Evolutionary conservation across 768 basidiomycete genomes (phyloP).

Genomic region (Pleurotus cornucopiae): DNA sequence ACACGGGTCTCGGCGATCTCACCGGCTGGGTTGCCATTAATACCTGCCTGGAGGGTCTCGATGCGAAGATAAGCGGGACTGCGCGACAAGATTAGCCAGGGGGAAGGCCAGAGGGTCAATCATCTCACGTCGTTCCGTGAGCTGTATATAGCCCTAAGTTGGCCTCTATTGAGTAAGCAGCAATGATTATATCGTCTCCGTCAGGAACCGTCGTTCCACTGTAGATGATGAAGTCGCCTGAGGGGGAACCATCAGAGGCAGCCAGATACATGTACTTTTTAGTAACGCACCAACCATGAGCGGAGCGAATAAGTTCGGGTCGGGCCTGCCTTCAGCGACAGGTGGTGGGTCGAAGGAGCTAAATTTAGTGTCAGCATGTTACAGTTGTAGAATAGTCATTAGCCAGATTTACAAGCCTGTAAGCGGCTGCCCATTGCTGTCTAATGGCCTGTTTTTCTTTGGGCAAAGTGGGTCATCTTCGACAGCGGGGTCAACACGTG

Average conservation of each 20-base stretch:
- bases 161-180: slow-evolving; percentile 13
- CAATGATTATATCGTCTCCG: slow-evolving; percentile 9
- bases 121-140: slow-evolving; percentile 13
- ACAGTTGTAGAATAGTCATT: background rate
- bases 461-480: slow-evolving; percentile 13
- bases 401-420: slow-evolving; percentile 11
- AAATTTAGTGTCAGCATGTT: background rate
- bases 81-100: background rate
- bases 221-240: slow-evolving; percentile 18
- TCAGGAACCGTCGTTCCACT: slow-evolving; percentile 14
- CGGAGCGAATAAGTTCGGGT: slow-evolving; percentile 15
- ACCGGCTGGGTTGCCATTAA: slow-evolving; percentile 14
- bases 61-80: slow-evolving; percentile 14
- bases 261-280: background rate
- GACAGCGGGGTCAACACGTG: slow-evolving; percentile 11
- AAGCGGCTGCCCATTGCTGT: slow-evolving; percentile 9
- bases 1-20: slow-evolving; percentile 15
- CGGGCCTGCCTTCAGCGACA: slow-evolving; percentile 12
- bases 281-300: slow-evolving; percentile 4
- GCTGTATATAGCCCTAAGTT: slow-evolving; percentile 16
- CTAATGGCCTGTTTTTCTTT: slow-evolving; percentile 13
- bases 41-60: slow-evolving; percentile 11
- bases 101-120: background rate
- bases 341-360: slow-evolving; percentile 15
- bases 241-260: background rate